phyloP scores from a whole-genome alignment of 164 flowering plant species.

The Annona cherimola region DNA sequence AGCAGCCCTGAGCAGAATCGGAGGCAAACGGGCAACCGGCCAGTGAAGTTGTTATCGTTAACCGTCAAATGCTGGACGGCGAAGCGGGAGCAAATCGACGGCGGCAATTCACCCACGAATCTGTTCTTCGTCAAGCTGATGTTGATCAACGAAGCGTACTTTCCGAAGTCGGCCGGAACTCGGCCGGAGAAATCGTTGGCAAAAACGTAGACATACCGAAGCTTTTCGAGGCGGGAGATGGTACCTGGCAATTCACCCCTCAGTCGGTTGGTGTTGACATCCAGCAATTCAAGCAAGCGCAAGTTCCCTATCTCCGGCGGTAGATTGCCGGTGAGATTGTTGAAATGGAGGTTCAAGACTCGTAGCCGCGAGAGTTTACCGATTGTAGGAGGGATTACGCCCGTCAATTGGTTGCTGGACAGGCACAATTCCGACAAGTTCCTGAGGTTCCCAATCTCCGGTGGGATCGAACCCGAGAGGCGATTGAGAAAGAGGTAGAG shows the following conservation, averaged over 20 bases:
- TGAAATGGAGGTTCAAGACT: constrained; percentile 19
- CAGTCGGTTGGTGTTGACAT: constrained; percentile 28
- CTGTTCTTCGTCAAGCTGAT: constrained; percentile 58
- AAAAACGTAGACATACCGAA: constrained; percentile 19
- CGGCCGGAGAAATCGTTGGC: constrained; percentile 36
- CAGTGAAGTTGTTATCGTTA: constrained; percentile 43
- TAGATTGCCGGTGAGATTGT: constrained; percentile 34
- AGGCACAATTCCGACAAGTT: constrained; percentile 32
- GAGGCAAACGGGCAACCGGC: constrained; percentile 36
- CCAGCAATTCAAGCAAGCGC: constrained; percentile 11
- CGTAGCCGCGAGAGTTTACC: constrained; percentile 29
- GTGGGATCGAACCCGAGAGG: constrained; percentile 22
- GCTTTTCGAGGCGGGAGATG: constrained; percentile 28
- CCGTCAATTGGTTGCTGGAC: constrained; percentile 48
- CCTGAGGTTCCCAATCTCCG: constrained; percentile 28
- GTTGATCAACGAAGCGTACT: constrained; percentile 14
- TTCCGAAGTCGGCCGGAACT: constrained; percentile 38
- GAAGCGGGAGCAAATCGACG: constrained; percentile 44
- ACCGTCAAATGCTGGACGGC: constrained; percentile 30
- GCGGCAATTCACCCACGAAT: constrained; percentile 61
- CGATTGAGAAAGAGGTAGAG: constrained; percentile 14
- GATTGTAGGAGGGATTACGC: constrained; percentile 44
- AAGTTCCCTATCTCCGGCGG: constrained; percentile 38
- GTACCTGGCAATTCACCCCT: constrained; percentile 34
- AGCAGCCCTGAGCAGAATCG: constrained; percentile 35